These are phyloP conservation scores for Fusarium haematococcum DNA, from an alignment of 2,329 filamentous ascomycete genomes.

Conservation along the genomic window DNA sequence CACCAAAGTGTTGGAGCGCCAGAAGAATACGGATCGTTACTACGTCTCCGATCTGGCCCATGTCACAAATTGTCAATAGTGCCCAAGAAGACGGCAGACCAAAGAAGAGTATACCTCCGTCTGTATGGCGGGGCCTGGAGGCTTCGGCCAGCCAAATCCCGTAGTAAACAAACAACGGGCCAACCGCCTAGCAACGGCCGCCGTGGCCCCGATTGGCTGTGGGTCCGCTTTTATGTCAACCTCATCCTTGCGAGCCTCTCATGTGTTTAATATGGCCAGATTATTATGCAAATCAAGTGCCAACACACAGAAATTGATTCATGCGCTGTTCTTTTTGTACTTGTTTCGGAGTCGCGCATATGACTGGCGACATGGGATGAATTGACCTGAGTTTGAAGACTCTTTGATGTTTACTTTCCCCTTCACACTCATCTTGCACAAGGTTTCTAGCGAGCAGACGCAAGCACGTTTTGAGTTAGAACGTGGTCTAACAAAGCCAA, in stretches of 20 bases:
- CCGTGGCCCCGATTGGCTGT: conserved; percentile 34
- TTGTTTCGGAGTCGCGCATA: neutral
- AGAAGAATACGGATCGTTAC: conserved; percentile 40
- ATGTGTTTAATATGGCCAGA: conserved; percentile 23
- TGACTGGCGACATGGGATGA: neutral
- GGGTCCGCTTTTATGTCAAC: conserved; percentile 28
- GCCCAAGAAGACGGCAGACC: conserved; percentile 33
- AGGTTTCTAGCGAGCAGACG: neutral
- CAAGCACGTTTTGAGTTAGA: neutral
- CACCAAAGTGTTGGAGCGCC: conserved; percentile 18
- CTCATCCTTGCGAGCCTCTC: conserved; percentile 35
- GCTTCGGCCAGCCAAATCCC: conserved; percentile 25
- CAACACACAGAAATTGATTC: conserved; percentile 7
- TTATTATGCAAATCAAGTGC: conserved; percentile 15
- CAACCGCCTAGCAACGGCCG: conserved; percentile 50
- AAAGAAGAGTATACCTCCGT: conserved; percentile 19
- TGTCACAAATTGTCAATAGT: conserved; percentile 39
- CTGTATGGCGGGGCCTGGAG: conserved; percentile 38
- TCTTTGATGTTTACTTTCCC: neutral
- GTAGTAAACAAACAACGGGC: conserved; percentile 51
- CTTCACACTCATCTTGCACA: neutral
- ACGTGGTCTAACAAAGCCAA: neutral
- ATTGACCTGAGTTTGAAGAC: neutral
- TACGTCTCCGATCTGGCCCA: conserved; percentile 21
- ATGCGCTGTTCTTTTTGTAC: conserved; percentile 12